A percentile compares a stretch with the other conserved stretches of the same genome.
phyloP scores from a whole-genome alignment of 495 filamentous ascomycete genomes.

The Aspergillus conjunctus region DNA sequence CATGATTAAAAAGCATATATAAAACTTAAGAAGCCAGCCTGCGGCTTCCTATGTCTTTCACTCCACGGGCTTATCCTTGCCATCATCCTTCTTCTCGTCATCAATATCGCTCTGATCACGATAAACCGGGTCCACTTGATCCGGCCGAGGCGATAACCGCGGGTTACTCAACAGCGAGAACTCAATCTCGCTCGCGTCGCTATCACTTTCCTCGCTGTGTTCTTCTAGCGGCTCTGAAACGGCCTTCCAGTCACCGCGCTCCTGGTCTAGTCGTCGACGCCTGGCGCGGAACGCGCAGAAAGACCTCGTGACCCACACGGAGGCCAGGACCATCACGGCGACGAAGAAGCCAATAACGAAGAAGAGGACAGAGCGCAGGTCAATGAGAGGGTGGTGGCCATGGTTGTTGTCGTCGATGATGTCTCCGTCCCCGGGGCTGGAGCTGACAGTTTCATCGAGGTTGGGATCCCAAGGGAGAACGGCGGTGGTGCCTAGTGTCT shows the following conservation, averaged over 20 bases:
- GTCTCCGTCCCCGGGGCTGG: background rate
- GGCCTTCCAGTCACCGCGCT: background rate
- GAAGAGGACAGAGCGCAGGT: constrained; percentile 6
- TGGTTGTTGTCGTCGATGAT: background rate
- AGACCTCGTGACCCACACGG: background rate
- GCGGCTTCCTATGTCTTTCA: background rate
- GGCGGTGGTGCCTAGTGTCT: constrained; percentile 18
- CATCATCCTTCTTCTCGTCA: background rate
- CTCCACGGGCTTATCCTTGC: background rate
- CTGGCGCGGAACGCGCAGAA: background rate
- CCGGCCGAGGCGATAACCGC: background rate
- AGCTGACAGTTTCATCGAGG: constrained; percentile 4
- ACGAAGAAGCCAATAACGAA: constrained; percentile 7
- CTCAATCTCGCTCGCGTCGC: constrained; percentile 1
- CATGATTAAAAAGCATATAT: background rate
- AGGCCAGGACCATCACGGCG: background rate
- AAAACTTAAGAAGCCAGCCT: background rate
- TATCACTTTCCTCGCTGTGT: background rate
- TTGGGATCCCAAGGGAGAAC: constrained; percentile 21
- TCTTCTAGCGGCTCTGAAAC: background rate
- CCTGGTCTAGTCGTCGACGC: background rate
- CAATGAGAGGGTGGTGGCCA: background rate
- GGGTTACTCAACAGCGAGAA: constrained; percentile 9
- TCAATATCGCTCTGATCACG: background rate
- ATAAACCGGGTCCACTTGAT: background rate